Base-by-base conservation (phyloP, 306 rosid species). In the Glycine soja region DNA sequence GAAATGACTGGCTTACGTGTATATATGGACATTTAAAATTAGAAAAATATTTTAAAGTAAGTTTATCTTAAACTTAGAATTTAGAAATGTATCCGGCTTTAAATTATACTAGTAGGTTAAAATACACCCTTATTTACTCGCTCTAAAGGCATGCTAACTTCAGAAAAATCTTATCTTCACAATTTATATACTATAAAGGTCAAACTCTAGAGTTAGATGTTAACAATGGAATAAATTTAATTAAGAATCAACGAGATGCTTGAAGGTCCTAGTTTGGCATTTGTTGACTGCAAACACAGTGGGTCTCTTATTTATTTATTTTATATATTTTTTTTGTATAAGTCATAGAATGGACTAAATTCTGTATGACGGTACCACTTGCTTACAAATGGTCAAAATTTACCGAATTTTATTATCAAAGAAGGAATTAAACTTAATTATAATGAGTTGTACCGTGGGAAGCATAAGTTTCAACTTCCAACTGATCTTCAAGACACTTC, bases 101-200 rank as follows among this genome's bases (percentile, higher is more conserved):
- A 43, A 43, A 43, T 16, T 67, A 38, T 38, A 38, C 16, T 2
- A 42, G 24, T 0, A 43, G 36, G 13, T 8, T 67, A 43, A 43
- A 69, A 47, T 70, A 45, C 10, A 1, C 58, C 12, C 12, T 47
- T 19, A 36, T 64, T 14, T 65, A 64, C 3, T 38, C 1, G 30
- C 30, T 38, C 14, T 6, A 7, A 64, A 7, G 9, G 13, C 2
- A 36, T 30, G 48, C 3, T 13, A 38, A 12, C 19, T 34, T n/a
- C 8, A 38, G 5, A 40, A 65, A 42, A 64, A 42, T 42, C 32
- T 0, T 0, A 14, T 36, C 13, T 15, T 67, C 7, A 4, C 7
- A 66, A 8, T 16, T 24, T 68, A 32, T 70, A 34, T 59, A 19
- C 12, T 34, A 4, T 64, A n/a, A 40, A 75, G 79, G 47, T 75